Evolutionary conservation across 257 asterid genomes (phyloP).

Genomic region (Solanum peruvianum): DNA sequence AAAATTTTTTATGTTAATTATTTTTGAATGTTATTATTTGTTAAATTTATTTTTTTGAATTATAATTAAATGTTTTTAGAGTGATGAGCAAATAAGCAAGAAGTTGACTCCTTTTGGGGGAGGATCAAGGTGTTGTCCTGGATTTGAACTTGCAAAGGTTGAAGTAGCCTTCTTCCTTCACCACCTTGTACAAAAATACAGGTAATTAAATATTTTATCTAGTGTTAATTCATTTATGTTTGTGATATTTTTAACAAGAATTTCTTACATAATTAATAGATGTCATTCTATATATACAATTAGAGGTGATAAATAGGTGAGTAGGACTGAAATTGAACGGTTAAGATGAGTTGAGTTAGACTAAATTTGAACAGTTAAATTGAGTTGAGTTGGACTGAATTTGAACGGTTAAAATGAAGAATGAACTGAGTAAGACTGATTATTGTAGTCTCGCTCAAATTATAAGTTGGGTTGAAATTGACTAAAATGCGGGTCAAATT

Average conservation of each 20-base stretch:
- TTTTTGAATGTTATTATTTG: neutral
- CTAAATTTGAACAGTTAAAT: neutral
- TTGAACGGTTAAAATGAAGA: neutral
- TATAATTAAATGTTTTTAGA: constrained; percentile 11
- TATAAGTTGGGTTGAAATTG: neutral
- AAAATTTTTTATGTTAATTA: neutral
- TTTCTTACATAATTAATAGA: neutral
- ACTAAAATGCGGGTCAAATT: neutral
- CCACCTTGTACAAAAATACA: constrained; percentile 49
- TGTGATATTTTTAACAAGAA: neutral
- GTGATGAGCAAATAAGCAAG: constrained; percentile 54
- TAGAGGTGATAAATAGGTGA: too few relatives aligned
- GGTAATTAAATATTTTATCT: constrained; percentile 11
- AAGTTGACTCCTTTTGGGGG: constrained; percentile 79
- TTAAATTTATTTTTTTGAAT: neutral
- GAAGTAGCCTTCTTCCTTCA: constrained; percentile 74
- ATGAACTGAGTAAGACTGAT: neutral
- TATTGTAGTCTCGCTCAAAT: neutral
- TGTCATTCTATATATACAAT: neutral
- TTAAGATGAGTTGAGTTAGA: neutral
- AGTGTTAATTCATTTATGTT: neutral
- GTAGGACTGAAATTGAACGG: too few relatives aligned
- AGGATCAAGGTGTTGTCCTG: constrained; percentile 75
- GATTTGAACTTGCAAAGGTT: constrained; percentile 70
- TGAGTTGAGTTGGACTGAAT: neutral